Evolutionary conservation across 2,329 filamentous ascomycete genomes (phyloP), one percentile per base, ranked within the genome.

Genomic region (Penicillium verrucosum): DNA sequence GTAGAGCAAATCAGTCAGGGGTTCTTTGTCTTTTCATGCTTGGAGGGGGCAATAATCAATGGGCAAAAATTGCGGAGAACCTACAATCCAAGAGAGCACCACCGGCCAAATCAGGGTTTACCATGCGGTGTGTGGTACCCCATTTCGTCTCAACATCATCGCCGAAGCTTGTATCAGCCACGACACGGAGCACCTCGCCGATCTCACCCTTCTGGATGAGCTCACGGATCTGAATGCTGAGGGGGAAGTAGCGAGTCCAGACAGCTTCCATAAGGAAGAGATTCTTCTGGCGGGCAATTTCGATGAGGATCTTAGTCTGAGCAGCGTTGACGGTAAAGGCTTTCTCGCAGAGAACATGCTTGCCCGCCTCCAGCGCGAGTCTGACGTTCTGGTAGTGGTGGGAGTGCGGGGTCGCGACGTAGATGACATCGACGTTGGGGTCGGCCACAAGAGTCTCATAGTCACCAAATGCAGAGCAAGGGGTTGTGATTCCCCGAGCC

Each of bases 311-410:
- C 74, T 84, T 85, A 25, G 89, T 80, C 76, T 96, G 92, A 10
- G 85, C 80, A 3, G 89, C 90, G 61, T 88, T 96, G 60, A 93
- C 89, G 1, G 91, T 95, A 67, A 96, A 87, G 0, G 92, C 85
- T 80, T 96, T 96, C 75, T 96, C 92, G 74, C 91, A 96, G 34
- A 96, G 83, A 30, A 96, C 90, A 67, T 93, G 83, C 81, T 96
- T 96, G 68, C 90, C 89, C 8, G 89, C 89, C 63, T 90, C 83
- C 38, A 96, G 81, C 42, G 87, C 89, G n/a, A 95, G 82, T 84
- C 92, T 90, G 61, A 85, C 84, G 76, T 96, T 93, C 73, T 95
- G 90, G 78, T 92, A 96, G 78, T 96, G 92, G 74, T 96, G 92
- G 66, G 89, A 92, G 78, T 96, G 92, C 16, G 92, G 92, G 4